Evolutionary conservation across 2,329 filamentous ascomycete genomes (phyloP).

Genomic region (Epichloe hybrida): DNA sequence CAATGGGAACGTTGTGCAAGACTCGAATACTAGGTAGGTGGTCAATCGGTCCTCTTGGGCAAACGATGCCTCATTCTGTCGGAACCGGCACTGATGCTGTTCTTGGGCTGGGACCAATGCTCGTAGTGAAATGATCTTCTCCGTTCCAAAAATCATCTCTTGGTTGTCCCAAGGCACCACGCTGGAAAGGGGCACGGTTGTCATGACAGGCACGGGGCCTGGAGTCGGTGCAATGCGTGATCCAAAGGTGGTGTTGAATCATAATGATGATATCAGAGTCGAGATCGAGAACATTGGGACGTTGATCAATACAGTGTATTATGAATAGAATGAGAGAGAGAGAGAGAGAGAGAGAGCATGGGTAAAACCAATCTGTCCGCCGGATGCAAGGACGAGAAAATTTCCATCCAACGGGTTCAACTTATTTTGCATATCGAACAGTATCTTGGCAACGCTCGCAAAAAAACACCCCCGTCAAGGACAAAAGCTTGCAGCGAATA

Average conservation of each 20-base stretch:
- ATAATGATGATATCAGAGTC: constrained; percentile 25
- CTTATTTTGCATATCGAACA: no score
- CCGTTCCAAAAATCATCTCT: constrained; percentile 39
- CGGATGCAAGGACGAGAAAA: no score
- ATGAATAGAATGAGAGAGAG: constrained; percentile 13
- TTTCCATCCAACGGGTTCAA: no score
- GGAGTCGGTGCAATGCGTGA: constrained; percentile 27
- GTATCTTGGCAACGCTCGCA: no score
- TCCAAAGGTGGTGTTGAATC: constrained; percentile 23
- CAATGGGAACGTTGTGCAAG: constrained; percentile 24
- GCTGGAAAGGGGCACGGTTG: constrained; percentile 43
- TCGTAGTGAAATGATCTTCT: constrained; percentile 40
- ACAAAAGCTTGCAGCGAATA: no score
- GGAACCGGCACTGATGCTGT: background rate
- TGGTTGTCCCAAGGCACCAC: constrained; percentile 47
- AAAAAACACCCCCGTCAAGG: no score
- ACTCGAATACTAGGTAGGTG: constrained; percentile 17
- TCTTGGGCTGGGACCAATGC: background rate
- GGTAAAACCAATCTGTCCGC: no score
- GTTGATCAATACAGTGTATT: constrained; percentile 23
- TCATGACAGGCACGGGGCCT: constrained; percentile 46
- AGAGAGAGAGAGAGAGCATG: no score
- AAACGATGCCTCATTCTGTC: background rate
- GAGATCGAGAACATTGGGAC: constrained; percentile 24
- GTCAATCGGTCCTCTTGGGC: background rate